Base-by-base conservation (phyloP, 2,329 filamentous ascomycete genomes). In the Xylaria multiplex region DNA sequence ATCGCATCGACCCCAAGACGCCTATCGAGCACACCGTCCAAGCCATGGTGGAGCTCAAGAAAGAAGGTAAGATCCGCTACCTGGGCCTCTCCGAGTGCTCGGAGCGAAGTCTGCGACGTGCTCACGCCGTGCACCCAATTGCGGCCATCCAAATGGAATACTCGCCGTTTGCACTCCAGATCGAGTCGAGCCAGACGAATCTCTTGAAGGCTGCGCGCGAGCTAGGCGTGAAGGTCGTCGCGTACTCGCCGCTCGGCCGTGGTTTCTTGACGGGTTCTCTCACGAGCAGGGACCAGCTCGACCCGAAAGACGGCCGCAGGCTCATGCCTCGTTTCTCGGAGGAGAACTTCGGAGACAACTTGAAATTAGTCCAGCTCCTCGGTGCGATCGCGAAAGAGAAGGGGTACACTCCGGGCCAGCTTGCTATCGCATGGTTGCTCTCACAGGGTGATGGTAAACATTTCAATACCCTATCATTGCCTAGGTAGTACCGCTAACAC, bases 211-310 rank as follows among this genome's bases (percentile, higher is more conserved):
- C 86, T 0, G 83, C 80, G 14, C 79, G 84, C 32, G 84, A 88
- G 70, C 79, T 89, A 1, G 85, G 86, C 2, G 77, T 86, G 6
- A 79, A 82, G 2, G 77, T 86, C 16, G 81, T 89, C 1, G 82
- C 84, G 1, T 88, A 86, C 76, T 83, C 81, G 24, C 86, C 86
- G 1, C 81, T 88, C 6, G 85, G 85, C 7, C 81, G 85, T 2
- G 86, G 86, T 1, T 79, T 88, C 68, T 73, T 88, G 13, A 82
- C 83, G 1, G 85, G 84, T 6, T 69, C 78, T 1, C 81, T 84
- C 70, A 77, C 78, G 49, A 81, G 77, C 32, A 76, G 74, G 0
- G 78, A 77, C 6, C 84, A 86, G 70, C 79, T 87, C 32, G 76
- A 73, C 11, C 62, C 68, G n/a, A 66, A 57, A 1, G 84, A 86